Conservation (phyloP, 495 filamentous ascomycete species). For the Lasiosphaeria miniovina region DNA sequence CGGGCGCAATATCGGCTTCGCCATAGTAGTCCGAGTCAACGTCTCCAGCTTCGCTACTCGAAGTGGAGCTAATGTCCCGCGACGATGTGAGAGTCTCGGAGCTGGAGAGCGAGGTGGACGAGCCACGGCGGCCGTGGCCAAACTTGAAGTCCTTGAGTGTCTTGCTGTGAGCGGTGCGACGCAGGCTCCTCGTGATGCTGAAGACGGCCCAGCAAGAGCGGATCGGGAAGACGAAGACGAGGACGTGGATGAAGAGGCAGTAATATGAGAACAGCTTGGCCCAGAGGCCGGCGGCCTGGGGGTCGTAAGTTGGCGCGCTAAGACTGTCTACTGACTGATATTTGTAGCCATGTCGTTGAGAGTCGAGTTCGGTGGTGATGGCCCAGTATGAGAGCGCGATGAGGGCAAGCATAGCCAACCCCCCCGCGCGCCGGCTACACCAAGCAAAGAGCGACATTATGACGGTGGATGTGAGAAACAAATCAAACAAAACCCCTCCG, state of each 20-base stretch:
- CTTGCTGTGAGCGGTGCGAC: constrained; percentile 38
- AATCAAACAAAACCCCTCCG: neutral
- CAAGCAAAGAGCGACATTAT: constrained; percentile 48
- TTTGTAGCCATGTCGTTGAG: constrained; percentile 44
- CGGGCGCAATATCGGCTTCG: constrained; percentile 37
- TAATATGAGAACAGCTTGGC: constrained; percentile 50
- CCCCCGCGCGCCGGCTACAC: constrained; percentile 47
- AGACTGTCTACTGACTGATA: constrained; percentile 43
- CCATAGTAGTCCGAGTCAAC: constrained; percentile 38
- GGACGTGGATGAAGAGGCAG: constrained; percentile 50
- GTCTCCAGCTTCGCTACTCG: constrained; percentile 48
- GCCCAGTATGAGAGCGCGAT: constrained; percentile 45
- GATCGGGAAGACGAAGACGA: constrained; percentile 52
- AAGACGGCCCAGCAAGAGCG: constrained; percentile 52
- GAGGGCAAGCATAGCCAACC: constrained; percentile 46
- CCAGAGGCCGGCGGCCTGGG: constrained; percentile 35
- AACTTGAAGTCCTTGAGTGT: constrained; percentile 42
- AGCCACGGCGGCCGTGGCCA: constrained; percentile 44
- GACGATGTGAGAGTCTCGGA: constrained; percentile 50
- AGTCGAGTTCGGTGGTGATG: constrained; percentile 42
- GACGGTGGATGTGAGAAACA: constrained; percentile 2
- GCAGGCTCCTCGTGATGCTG: constrained; percentile 42
- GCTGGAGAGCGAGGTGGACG: constrained; percentile 49
- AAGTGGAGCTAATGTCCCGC: constrained; percentile 41
- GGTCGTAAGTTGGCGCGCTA: constrained; percentile 35